These are phyloP conservation scores for Onygena corvina DNA, from an alignment of 2,329 filamentous ascomycete genomes.

Conservation along the genomic window DNA sequence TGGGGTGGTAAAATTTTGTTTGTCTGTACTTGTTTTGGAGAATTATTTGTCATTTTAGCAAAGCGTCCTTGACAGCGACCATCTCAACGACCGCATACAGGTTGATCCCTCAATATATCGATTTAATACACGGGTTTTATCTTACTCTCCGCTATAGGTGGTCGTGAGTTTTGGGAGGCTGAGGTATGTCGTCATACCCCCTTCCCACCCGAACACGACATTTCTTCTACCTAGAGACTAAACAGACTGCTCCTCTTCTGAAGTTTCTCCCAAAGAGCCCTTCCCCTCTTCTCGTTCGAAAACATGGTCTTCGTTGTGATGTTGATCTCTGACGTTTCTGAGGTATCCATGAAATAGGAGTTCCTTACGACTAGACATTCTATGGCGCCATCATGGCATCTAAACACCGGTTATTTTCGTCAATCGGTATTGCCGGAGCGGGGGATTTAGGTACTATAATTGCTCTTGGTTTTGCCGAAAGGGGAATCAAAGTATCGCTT, in stretches of 20 bases:
- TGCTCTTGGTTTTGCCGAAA: conserved; percentile 31
- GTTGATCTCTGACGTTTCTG: too few relatives aligned
- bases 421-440: conserved; percentile 31
- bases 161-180: conserved; percentile 4
- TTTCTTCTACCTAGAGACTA: too few relatives aligned
- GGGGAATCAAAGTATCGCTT: conserved; percentile 30
- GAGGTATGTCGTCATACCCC: conserved; percentile 6
- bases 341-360: too few relatives aligned
- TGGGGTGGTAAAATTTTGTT: neutral
- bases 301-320: too few relatives aligned
- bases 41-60: neutral
- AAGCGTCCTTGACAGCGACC: neutral
- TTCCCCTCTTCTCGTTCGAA: too few relatives aligned
- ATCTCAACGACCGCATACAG: neutral
- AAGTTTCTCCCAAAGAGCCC: too few relatives aligned
- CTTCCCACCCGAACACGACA: conserved; percentile 4
- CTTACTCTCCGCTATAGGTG: neutral
- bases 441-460: conserved; percentile 36
- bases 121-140: neutral
- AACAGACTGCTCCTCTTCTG: too few relatives aligned
- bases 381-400: conserved; percentile 13
- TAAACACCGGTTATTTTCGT: conserved; percentile 23
- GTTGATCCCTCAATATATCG: neutral
- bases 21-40: neutral
- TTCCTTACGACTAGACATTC: too few relatives aligned